A percentile compares a stretch with the other conserved stretches of the same genome.
These are phyloP conservation scores for Mortierella sp. DNA, from an alignment of 371 early-diverging fungal species.

Conservation along the genomic window DNA sequence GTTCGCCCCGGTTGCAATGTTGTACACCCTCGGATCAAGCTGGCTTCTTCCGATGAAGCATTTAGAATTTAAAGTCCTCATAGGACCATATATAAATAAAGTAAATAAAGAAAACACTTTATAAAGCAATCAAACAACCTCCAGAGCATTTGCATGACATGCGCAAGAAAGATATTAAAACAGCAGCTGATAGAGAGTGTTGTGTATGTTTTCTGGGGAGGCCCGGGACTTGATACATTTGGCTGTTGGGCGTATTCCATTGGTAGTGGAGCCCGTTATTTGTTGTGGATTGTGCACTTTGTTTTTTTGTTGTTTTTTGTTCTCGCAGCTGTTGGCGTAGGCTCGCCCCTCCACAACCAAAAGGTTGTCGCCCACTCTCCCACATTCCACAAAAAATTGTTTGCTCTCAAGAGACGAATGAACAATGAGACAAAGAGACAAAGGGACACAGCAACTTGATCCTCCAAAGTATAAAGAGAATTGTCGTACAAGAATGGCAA, in stretches of 20 bases:
- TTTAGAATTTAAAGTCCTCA: not conserved
- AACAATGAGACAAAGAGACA: not conserved
- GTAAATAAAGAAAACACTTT: not conserved
- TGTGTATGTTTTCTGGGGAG: not conserved
- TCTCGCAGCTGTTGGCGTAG: not conserved
- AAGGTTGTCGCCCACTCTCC: not conserved
- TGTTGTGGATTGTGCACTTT: constrained; percentile 2
- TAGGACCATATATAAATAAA: not conserved
- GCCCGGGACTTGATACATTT: not conserved
- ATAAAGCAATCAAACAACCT: not conserved
- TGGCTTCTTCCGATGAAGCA: not conserved
- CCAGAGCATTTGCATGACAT: not conserved
- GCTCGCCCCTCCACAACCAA: not conserved
- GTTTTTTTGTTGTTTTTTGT: not conserved
- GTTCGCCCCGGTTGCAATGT: not conserved
- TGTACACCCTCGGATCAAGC: not conserved
- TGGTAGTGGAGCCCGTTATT: constrained; percentile 1
- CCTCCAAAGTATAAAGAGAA: constrained; percentile 5
- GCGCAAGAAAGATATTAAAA: not conserved
- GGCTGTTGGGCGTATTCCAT: constrained; percentile 4
- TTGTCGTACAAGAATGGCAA: constrained; percentile 3
- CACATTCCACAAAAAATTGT: constrained; percentile 22
- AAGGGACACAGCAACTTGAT: not conserved
- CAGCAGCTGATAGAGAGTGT: constrained; percentile 1
- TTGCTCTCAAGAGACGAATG: constrained; percentile 5